A percentile compares a stretch with the other conserved stretches of the same genome.
Evolutionary conservation across 1,284 basidiomycete species (phyloP).

Genomic region (Moesziomyces parantarcticus): DNA sequence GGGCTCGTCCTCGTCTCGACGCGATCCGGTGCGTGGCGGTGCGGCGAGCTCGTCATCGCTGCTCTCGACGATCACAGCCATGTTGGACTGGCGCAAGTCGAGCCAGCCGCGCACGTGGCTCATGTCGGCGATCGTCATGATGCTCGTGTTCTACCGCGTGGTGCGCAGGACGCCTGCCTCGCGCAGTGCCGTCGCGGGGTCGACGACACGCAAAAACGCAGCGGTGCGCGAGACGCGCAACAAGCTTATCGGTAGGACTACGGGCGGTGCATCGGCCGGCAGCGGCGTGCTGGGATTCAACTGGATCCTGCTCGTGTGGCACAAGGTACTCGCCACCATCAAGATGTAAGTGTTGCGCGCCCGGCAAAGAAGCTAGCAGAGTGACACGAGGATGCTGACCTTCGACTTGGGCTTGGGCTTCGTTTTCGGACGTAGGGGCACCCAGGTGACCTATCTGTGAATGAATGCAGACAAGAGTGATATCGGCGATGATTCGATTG

Average conservation of each 20-base stretch:
- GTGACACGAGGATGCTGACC: no score
- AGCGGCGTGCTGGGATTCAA: constrained; percentile 25
- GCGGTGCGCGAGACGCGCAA: constrained; percentile 34
- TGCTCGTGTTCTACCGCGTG: constrained; percentile 36
- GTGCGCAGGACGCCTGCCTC: constrained; percentile 16
- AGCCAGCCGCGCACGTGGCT: constrained; percentile 32
- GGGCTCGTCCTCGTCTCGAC: constrained; percentile 2
- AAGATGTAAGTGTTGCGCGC: constrained; percentile 26
- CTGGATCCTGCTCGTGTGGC: constrained; percentile 37
- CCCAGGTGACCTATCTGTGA: constrained; percentile 49
- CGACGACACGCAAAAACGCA: constrained; percentile 9
- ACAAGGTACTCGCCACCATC: constrained; percentile 45
- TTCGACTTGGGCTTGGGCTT: background rate
- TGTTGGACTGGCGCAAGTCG: constrained; percentile 37
- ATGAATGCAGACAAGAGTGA: background rate
- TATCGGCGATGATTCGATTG: background rate
- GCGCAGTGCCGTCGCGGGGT: constrained; percentile 1
- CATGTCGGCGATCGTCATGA: constrained; percentile 44
- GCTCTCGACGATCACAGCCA: constrained; percentile 25
- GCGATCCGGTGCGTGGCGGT: constrained; percentile 7
- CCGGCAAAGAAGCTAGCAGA: no score
- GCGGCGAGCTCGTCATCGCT: constrained; percentile 16
- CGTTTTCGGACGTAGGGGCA: constrained; percentile 17
- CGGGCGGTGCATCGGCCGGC: constrained; percentile 4
- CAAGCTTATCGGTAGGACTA: constrained; percentile 26